phyloP scores from a whole-genome alignment of 805 yeast genomes.

The Wickerhamiella allomyrinae region DNA sequence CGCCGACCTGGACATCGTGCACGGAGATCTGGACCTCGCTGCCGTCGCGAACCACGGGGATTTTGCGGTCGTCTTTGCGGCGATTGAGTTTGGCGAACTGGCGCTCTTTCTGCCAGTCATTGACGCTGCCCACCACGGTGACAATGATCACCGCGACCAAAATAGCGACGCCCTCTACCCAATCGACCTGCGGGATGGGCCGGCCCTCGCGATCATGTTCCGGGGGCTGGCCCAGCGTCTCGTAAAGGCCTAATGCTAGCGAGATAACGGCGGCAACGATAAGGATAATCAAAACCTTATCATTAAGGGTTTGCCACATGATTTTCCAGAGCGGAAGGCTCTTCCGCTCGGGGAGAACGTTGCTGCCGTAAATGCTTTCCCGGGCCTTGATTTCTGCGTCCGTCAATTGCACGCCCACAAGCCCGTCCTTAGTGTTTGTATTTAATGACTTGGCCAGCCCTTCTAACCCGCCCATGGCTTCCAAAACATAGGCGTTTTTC shows the following conservation, averaged over 20 bases:
- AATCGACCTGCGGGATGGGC: slow-evolving; percentile 70
- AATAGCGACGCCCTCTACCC: slow-evolving; percentile 99
- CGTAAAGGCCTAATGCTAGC: slow-evolving; percentile 79
- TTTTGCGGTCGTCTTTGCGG: slow-evolving; percentile 70
- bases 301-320: slow-evolving; percentile 76
- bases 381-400: slow-evolving; percentile 25
- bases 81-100: slow-evolving; percentile 82
- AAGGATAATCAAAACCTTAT: slow-evolving; percentile 73
- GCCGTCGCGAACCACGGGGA: slow-evolving; percentile 65
- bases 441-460: slow-evolving; percentile 21
- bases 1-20: slow-evolving; percentile 74
- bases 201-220: slow-evolving; percentile 68
- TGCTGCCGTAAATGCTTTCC: slow-evolving; percentile 44
- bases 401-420: slow-evolving; percentile 16
- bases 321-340: slow-evolving; percentile 53
- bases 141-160: slow-evolving; percentile 82
- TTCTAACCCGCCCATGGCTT: slow-evolving; percentile 27
- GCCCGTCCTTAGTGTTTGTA: slow-evolving; percentile 23
- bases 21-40: slow-evolving; percentile 54
- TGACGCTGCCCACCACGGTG: slow-evolving; percentile 85
- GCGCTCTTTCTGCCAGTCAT: slow-evolving; percentile 90
- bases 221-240: slow-evolving; percentile 74
- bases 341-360: slow-evolving; percentile 56
- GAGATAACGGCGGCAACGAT: slow-evolving; percentile 81
- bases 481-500: slow-evolving; percentile 25